Conservation (phyloP, 352 stramenopile genomes). For the Phytophthora syringae region DNA sequence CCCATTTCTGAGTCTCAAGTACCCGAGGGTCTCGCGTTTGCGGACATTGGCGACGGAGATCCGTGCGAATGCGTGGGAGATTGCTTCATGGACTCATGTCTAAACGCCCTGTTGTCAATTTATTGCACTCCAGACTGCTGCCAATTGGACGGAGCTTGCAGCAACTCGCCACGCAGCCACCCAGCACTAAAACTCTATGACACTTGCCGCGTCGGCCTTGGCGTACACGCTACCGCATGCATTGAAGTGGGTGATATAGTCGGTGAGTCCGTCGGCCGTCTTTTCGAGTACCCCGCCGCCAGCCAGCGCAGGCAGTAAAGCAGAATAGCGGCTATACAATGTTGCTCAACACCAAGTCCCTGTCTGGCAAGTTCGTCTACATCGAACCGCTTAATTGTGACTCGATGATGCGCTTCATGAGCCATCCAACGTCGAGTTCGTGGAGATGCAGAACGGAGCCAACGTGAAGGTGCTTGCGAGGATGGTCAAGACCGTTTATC, state of each 20-base stretch:
- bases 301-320: neutral
- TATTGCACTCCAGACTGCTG: too few relatives aligned
- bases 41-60: too few relatives aligned
- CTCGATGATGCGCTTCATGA: neutral
- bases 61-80: too few relatives aligned
- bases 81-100: too few relatives aligned
- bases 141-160: too few relatives aligned
- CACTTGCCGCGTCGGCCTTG: neutral
- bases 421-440: constrained; percentile 1
- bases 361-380: too few relatives aligned
- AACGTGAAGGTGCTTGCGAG: neutral
- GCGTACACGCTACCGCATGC: too few relatives aligned
- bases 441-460: neutral
- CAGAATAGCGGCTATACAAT: constrained; percentile 2
- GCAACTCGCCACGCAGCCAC: neutral
- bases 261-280: neutral
- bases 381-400: neutral
- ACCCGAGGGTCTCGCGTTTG: too few relatives aligned
- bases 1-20: too few relatives aligned
- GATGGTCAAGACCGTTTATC: neutral
- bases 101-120: too few relatives aligned
- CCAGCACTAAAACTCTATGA: neutral
- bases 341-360: neutral
- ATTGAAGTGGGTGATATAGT: too few relatives aligned
- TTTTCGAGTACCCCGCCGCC: neutral